phyloP scores from a whole-genome alignment of 345 rosid species.

The Murraya koenigii region DNA sequence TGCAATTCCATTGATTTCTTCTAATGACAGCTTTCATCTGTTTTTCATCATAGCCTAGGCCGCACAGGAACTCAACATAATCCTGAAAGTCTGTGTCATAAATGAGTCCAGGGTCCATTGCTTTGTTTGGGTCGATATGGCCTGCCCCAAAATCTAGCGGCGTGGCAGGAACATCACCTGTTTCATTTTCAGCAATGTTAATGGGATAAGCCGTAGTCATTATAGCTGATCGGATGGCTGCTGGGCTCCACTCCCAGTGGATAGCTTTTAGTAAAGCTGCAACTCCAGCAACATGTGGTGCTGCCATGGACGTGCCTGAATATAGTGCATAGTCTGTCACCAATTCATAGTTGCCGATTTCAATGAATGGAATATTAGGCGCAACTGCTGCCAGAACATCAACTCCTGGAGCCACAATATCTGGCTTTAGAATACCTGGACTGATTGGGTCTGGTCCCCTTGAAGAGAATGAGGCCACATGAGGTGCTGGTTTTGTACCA shows the following conservation, averaged over 20 bases:
- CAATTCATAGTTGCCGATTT: slow-evolving; percentile 24
- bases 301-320: slow-evolving; percentile 53
- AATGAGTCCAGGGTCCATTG: slow-evolving; percentile 46
- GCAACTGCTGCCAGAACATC: slow-evolving; percentile 38
- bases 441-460: slow-evolving; percentile 56
- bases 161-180: slow-evolving; percentile 16
- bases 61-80: slow-evolving; percentile 37
- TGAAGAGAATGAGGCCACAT: slow-evolving; percentile 61
- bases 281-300: slow-evolving; percentile 61
- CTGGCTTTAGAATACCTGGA: slow-evolving; percentile 40
- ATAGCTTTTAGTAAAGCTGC: slow-evolving; percentile 50
- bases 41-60: slow-evolving; percentile 26
- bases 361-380: slow-evolving; percentile 19
- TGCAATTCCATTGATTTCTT: slow-evolving; percentile 36
- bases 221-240: slow-evolving; percentile 46
- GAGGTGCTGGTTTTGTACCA: slow-evolving; percentile 44
- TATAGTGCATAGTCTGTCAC: slow-evolving; percentile 33
- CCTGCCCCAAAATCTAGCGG: slow-evolving; percentile 48
- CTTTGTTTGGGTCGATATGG: slow-evolving; percentile 40
- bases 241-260: slow-evolving; percentile 39
- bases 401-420: slow-evolving; percentile 46
- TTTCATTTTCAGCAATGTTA: slow-evolving; percentile 29
- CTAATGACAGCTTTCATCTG: slow-evolving; percentile 40
- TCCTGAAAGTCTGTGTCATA: slow-evolving; percentile 36
- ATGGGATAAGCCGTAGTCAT: slow-evolving; percentile 44